Percentiles rank a stretch among this genome's conserved stretches.
Evolutionary conservation across 441 rosid species (phyloP).

Genomic region (Euphorbia neoarborescens): DNA sequence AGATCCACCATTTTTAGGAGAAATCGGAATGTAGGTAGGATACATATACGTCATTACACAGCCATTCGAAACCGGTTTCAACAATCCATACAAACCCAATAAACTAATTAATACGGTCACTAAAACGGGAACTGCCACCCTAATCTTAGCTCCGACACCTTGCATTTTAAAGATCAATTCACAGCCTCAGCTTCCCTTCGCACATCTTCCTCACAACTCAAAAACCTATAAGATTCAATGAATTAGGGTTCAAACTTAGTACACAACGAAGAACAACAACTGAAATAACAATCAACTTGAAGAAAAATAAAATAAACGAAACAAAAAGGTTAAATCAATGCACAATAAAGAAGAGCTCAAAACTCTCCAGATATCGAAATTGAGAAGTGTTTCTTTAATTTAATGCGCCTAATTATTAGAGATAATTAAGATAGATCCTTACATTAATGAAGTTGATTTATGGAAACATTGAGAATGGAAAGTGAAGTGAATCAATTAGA

Average conservation of each 20-base stretch:
- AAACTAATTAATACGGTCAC: constrained; percentile 46
- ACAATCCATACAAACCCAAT: constrained; percentile 50
- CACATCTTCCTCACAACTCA: constrained; percentile 3
- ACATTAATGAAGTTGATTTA: neutral
- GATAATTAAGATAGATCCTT: neutral
- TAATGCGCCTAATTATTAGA: neutral
- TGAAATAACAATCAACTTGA: neutral
- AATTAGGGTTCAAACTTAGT: constrained; percentile 2
- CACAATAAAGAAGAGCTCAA: neutral
- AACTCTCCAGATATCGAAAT: neutral
- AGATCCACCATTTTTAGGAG: constrained; percentile 33
- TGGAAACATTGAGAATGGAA: neutral
- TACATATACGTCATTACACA: constrained; percentile 93
- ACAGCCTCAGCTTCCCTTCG: neutral
- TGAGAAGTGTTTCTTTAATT: neutral
- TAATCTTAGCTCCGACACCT: constrained; percentile 47
- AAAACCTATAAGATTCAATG: neutral
- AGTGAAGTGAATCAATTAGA: neutral
- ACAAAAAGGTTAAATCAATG: neutral
- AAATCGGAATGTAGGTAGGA: constrained; percentile 83
- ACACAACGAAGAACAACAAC: neutral
- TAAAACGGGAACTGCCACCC: constrained; percentile 36
- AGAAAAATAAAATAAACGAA: neutral
- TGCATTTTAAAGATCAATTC: constrained; percentile 17
- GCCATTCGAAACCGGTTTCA: constrained; percentile 70